These are phyloP conservation scores for Apiospora hydei DNA, from an alignment of 2,329 filamentous ascomycete genomes.

Conservation along the genomic window DNA sequence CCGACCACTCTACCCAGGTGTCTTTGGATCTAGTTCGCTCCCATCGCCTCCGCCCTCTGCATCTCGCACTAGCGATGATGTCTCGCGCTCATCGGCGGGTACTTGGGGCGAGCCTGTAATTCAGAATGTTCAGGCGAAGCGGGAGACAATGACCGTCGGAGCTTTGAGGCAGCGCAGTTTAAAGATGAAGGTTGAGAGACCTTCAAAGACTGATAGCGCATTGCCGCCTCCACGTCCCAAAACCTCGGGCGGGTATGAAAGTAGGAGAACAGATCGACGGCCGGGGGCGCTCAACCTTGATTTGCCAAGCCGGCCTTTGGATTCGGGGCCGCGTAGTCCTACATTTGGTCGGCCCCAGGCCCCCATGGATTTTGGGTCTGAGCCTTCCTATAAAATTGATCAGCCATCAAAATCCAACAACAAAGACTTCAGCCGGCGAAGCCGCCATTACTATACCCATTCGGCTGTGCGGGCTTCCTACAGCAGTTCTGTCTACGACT, in stretches of 20 bases:
- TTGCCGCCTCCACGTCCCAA: constrained; percentile 30
- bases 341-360: constrained; percentile 14
- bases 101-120: constrained; percentile 51
- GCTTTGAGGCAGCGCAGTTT: constrained; percentile 56
- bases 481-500: constrained; percentile 18
- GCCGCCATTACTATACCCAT: constrained; percentile 27
- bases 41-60: constrained; percentile 53
- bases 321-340: background rate
- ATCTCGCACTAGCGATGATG: constrained; percentile 49
- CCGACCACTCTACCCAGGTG: constrained; percentile 31
- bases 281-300: constrained; percentile 31
- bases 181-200: constrained; percentile 53
- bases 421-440: background rate
- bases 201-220: constrained; percentile 24
- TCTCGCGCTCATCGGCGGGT: constrained; percentile 34
- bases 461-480: constrained; percentile 13
- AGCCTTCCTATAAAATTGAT: constrained; percentile 21
- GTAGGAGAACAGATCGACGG: constrained; percentile 21
- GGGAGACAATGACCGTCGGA: constrained; percentile 58
- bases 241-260: constrained; percentile 32
- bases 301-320: constrained; percentile 20
- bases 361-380: background rate
- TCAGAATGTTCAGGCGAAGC: constrained; percentile 56
- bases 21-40: constrained; percentile 42
- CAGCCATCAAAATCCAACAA: constrained; percentile 24